Evolutionary conservation across 805 yeast genomes (phyloP), one percentile per base, ranked within the genome.

Genomic region (Cyberlindnera galapagoensis): DNA sequence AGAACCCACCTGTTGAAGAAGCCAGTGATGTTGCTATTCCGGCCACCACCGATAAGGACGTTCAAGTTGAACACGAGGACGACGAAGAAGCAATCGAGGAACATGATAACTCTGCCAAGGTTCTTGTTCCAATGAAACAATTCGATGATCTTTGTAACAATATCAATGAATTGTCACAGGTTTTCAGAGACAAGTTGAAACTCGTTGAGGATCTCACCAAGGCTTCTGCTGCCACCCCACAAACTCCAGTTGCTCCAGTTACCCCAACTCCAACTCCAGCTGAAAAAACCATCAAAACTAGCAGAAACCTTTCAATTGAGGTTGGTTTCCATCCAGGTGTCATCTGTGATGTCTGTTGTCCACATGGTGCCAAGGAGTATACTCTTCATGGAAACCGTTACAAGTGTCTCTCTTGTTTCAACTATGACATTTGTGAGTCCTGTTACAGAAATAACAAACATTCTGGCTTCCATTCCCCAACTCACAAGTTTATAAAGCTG

Each of bases 341-440:
- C 13, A 31, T 26, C 24, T 41, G 45, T 31, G 45, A 41, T 19
- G 32, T 21, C 16, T 40, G 44, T 21, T 28, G 35, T 15, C 41
- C 44, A 21, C 34, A 36, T 13, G 39, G 25, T 3, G 8, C 21
- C 7, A 14, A 31, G 7, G 5, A 9, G 2, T 4, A 4, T 5
- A 29, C 22, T 6, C 29, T 40, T 13, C 6, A 11, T 5, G 44
- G 44, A 2, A 17, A 7, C 13, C 27, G 44, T 21, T 40, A 37
- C 34, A 29, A 37, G 27, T 40, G 44, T 16, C 13, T 18, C 4
- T 34, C 30, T 10, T 40, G 44, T 18, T 6, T 27, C 4, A 38
- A 39, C 24, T 39, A 30, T 30, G 43, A 39, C 18, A 18, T 39
- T 11, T 39, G 43, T 17, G 13, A 26, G 3, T n/a, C n/a, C 3